Base-by-base conservation (phyloP, 2,329 filamentous ascomycete species). In the Podosphaera leucotricha region DNA sequence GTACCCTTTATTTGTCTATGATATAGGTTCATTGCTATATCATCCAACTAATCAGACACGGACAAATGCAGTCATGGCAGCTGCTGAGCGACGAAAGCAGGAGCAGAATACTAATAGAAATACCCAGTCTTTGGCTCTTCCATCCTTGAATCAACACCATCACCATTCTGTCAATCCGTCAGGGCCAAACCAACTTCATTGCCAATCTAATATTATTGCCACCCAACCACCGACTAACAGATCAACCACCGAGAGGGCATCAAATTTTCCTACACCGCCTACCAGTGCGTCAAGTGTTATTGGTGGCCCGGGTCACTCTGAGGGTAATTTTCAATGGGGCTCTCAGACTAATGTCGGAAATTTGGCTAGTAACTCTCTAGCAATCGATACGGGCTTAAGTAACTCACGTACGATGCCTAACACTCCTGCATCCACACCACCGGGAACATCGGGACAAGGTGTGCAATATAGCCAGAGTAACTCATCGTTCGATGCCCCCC, bases 1-100 rank as follows among this genome's bases (percentile, higher is more conserved):
- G 44, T 98, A 95, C 61, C 90, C 90, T 43, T 68, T 98, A 41
- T 98, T 98, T 60, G 90, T 95, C 35, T 86, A 95, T 62, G 92
- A 95, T 62, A 95, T 95, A 58, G 84, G 84, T 47, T 80, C 84
- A 46, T 68, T 95, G 50, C 71, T 95, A 42, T 95, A 94, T 61
- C 87, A 95, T 59, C 87, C 90, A 0, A 79, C 81, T 36, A 94
- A 94, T 59, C 80, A 85, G 57, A 80, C 66, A 51, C 70, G 83
- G 52, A 83, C 79, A 40, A 85, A 78, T 61, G 77, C 83, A 57
- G 83, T 92, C 44, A 87, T 93, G 75, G 80, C 84, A 52, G 84
- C 83, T 24, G 78, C 75, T 5, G 79, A 86, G 56, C 73, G 80
- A 52, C 74, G 83, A 56, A 81, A 85, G 58, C 68, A 79, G 52